Percentiles rank a stretch among this genome's conserved stretches.
phyloP scores from a whole-genome alignment of 2,329 filamentous ascomycete species.

The Claviceps sp. region DNA sequence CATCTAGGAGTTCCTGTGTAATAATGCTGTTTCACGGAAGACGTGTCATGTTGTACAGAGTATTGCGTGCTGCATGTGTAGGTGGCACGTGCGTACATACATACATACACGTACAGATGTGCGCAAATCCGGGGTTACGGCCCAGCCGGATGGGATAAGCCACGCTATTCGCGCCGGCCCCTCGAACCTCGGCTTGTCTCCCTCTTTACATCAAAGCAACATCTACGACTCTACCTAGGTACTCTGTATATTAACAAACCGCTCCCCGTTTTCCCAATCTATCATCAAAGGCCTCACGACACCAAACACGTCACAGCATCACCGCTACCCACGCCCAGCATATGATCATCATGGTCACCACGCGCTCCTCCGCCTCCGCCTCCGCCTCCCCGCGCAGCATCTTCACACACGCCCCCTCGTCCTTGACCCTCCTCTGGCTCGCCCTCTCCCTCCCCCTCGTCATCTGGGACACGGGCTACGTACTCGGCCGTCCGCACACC shows the following conservation, averaged over 20 bases:
- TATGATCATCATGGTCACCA: slow-evolving; percentile 24
- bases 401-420: slow-evolving; percentile 29
- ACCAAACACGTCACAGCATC: no score
- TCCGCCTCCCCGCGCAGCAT: slow-evolving; percentile 4
- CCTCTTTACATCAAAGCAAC: not conserved
- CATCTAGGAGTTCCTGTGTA: no score
- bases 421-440: slow-evolving; percentile 52
- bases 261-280: not conserved
- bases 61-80: no score
- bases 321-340: not conserved
- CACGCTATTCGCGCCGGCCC: no score
- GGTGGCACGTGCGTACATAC: no score
- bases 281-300: not conserved
- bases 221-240: no score
- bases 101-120: no score
- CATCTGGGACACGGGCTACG: slow-evolving; percentile 68
- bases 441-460: slow-evolving; percentile 63
- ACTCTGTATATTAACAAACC: not conserved
- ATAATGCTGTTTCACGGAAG: no score
- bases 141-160: no score
- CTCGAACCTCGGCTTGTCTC: no score
- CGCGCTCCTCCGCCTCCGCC: slow-evolving; percentile 20
- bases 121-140: no score
- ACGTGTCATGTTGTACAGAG: no score
- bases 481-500: slow-evolving; percentile 64